Percentiles rank a stretch among this genome's conserved stretches.
phyloP scores from a whole-genome alignment of 257 asterid genomes.

The Solanum gandarillasii region DNA sequence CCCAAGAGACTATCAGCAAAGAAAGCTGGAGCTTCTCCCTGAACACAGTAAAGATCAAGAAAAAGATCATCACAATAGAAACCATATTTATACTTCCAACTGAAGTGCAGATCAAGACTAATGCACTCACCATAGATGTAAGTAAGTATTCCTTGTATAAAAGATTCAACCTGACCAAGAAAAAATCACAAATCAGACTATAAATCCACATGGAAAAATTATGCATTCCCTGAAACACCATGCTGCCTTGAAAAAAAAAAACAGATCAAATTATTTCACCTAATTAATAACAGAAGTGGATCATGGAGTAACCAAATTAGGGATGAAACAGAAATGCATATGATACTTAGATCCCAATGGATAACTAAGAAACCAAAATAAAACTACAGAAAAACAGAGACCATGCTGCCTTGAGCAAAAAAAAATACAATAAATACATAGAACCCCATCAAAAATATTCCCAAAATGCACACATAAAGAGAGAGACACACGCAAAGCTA shows the following conservation, averaged over 20 bases:
- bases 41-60: constrained; percentile 10
- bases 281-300: not conserved
- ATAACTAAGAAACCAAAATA: constrained; percentile 1
- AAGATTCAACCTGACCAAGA: constrained; percentile 33
- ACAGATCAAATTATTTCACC: not conserved
- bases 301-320: constrained; percentile 4
- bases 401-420: not conserved
- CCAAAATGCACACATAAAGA: not conserved
- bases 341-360: constrained; percentile 9
- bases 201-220: not conserved
- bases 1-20: constrained; percentile 40
- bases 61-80: constrained; percentile 7
- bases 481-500: not conserved
- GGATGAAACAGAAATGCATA: constrained; percentile 2
- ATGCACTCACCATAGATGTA: constrained; percentile 57
- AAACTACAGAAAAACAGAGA: not conserved
- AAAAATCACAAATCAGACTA: constrained; percentile 11
- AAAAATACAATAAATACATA: not conserved
- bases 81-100: not conserved
- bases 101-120: not conserved
- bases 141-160: constrained; percentile 15
- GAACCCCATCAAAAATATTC: not conserved
- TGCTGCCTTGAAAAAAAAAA: not conserved
- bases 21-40: constrained; percentile 94
- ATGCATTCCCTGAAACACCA: not conserved